phyloP scores from a whole-genome alignment of 2,329 filamentous ascomycete genomes.

The Tolypocladium tundrense region DNA sequence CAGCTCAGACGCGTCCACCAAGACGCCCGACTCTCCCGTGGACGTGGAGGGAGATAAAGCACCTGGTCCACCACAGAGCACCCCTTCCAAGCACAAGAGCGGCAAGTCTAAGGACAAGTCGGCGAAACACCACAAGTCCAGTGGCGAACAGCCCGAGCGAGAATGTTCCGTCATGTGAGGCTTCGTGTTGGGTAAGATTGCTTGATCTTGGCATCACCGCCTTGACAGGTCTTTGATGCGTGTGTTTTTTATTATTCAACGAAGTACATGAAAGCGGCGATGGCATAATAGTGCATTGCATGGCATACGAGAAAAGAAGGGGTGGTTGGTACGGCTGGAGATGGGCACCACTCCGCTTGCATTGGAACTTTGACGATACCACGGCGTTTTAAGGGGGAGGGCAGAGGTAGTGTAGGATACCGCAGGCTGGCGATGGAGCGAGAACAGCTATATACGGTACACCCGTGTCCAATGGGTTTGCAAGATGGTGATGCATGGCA shows the following conservation, averaged over 20 bases:
- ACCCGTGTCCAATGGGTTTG: not conserved
- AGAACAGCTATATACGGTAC: not conserved
- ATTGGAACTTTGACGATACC: conserved; percentile 5
- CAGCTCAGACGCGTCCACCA: conserved; percentile 12
- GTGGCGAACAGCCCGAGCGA: conserved; percentile 28
- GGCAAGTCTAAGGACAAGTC: conserved; percentile 28
- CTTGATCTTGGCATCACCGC: not conserved
- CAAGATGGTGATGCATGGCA: not conserved
- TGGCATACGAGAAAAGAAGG: not conserved
- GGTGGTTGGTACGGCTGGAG: not conserved
- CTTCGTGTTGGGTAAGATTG: not conserved
- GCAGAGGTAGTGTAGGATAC: not conserved
- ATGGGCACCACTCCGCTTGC: not conserved
- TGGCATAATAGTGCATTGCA: not conserved
- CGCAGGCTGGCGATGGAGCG: not conserved
- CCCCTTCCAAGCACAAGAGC: conserved; percentile 18
- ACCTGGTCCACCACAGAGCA: conserved; percentile 7
- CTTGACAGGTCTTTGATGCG: not conserved
- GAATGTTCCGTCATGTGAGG: conserved; percentile 38
- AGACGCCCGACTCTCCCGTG: conserved; percentile 8
- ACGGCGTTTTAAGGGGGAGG: conserved; percentile 5
- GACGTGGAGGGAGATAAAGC: conserved; percentile 13
- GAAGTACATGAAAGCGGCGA: not conserved
- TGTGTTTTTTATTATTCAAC: not conserved
- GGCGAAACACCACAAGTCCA: conserved; percentile 22